phyloP scores from a whole-genome alignment of 2,329 filamentous ascomycete genomes.

The Lasiodiplodia sp. region DNA sequence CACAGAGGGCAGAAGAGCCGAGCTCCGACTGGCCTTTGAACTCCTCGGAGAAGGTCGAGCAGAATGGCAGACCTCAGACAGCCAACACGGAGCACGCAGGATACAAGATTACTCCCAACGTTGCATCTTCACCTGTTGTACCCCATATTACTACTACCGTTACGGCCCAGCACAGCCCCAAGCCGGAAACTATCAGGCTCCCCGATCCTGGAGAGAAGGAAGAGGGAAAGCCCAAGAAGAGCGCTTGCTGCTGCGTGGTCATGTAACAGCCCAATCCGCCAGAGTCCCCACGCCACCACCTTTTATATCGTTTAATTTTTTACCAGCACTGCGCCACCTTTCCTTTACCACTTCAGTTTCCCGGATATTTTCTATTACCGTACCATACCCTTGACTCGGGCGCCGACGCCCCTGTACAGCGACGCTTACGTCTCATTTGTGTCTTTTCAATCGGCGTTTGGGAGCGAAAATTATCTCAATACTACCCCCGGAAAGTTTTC shows the following conservation, averaged over 20 bases:
- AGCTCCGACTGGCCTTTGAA: slow-evolving; percentile 6
- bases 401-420: slow-evolving; percentile 26
- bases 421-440: slow-evolving; percentile 30
- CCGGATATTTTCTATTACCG: slow-evolving; percentile 24
- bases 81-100: slow-evolving; percentile 48
- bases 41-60: slow-evolving; percentile 9
- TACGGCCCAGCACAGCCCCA: slow-evolving; percentile 33
- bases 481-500: slow-evolving; percentile 16
- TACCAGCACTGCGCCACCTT: slow-evolving; percentile 6
- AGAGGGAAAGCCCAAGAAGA: slow-evolving; percentile 62
- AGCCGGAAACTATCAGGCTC: slow-evolving; percentile 56
- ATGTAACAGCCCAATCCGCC: slow-evolving; percentile 62
- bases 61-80: slow-evolving; percentile 35
- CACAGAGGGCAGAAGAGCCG: background rate
- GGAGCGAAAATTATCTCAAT: slow-evolving; percentile 25
- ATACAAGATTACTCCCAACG: slow-evolving; percentile 57
- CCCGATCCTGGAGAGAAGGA: slow-evolving; percentile 59
- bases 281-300: background rate
- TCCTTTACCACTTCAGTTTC: slow-evolving; percentile 13
- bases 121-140: slow-evolving; percentile 37
- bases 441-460: slow-evolving; percentile 19
- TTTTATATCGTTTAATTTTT: slow-evolving; percentile 14
- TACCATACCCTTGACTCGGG: slow-evolving; percentile 29
- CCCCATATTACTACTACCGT: slow-evolving; percentile 25
- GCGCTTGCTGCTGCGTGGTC: slow-evolving; percentile 75